These are phyloP conservation scores for Eucalyptus pumila DNA, from an alignment of 345 rosid genomes.

Conservation along the genomic window DNA sequence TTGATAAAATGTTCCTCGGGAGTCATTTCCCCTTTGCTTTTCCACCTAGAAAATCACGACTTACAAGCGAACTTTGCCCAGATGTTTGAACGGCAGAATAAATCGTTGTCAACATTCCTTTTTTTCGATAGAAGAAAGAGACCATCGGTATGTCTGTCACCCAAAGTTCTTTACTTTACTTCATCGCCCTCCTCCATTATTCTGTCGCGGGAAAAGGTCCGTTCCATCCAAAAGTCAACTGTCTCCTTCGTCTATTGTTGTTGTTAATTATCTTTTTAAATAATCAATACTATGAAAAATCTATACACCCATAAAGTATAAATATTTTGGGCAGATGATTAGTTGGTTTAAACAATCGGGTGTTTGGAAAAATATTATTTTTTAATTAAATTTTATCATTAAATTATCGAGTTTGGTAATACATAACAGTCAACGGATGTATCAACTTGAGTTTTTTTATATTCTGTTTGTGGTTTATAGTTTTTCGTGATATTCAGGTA, in stretches of 20 bases:
- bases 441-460: no score
- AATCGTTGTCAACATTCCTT: not conserved
- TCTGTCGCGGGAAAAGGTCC: not conserved
- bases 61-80: not conserved
- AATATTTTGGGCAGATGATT: no score
- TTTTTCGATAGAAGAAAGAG: not conserved
- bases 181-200: not conserved
- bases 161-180: not conserved
- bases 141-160: not conserved
- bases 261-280: no score
- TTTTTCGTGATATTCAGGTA: no score
- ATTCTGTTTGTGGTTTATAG: accelerated
- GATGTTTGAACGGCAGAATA: not conserved
- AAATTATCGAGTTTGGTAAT: accelerated
- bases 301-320: no score
- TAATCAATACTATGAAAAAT: no score
- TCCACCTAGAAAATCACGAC: not conserved
- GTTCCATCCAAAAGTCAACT: not conserved
- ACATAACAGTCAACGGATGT: accelerated
- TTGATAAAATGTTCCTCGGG: not conserved
- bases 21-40: not conserved
- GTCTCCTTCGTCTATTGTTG: not conserved
- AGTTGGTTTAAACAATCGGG: no score
- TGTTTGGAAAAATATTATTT: no score
- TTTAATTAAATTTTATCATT: no score